Percentiles rank a stretch among this genome's conserved stretches.
Evolutionary conservation across 306 rosid species (phyloP).

Genomic region (Trifolium repens): DNA sequence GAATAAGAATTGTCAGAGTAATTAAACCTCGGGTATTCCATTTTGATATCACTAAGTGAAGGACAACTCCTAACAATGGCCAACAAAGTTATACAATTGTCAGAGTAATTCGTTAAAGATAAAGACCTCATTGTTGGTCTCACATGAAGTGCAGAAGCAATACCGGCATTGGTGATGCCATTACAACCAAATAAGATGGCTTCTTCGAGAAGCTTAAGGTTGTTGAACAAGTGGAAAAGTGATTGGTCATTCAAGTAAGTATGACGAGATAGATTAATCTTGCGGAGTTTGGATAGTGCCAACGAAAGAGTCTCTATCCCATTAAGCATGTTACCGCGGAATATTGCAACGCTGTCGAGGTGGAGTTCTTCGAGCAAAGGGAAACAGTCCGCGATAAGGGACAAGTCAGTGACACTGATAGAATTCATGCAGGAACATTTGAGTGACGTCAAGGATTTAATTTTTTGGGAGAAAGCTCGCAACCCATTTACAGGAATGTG

Average conservation of each 20-base stretch:
- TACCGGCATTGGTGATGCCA: conserved; percentile 47
- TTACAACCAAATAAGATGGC: conserved; percentile 40
- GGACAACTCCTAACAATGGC: too few species aligned
- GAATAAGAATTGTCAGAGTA: too few species aligned
- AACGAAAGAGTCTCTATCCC: neutral
- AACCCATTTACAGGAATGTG: too few species aligned
- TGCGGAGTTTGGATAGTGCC: neutral
- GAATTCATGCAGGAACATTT: too few species aligned
- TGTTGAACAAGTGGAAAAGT: conserved; percentile 13
- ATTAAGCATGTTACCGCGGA: neutral
- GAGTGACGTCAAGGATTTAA: too few species aligned
- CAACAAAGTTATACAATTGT: too few species aligned
- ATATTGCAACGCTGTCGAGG: too few species aligned
- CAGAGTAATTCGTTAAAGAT: conserved; percentile 24
- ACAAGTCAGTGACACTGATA: too few species aligned
- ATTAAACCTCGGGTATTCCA: neutral
- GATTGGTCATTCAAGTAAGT: conserved; percentile 46
- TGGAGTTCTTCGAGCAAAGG: too few species aligned
- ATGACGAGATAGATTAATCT: conserved; percentile 59
- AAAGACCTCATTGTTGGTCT: conserved; percentile 23
- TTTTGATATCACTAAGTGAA: neutral
- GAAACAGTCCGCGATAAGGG: too few species aligned
- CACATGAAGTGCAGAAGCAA: conserved; percentile 45
- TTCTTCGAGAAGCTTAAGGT: conserved; percentile 39
- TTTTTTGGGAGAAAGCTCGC: too few species aligned